A percentile compares a stretch with the other conserved stretches of the same genome.
phyloP scores from a whole-genome alignment of 1,139 yeast genomes.

The Kluyveromyces sp. region DNA sequence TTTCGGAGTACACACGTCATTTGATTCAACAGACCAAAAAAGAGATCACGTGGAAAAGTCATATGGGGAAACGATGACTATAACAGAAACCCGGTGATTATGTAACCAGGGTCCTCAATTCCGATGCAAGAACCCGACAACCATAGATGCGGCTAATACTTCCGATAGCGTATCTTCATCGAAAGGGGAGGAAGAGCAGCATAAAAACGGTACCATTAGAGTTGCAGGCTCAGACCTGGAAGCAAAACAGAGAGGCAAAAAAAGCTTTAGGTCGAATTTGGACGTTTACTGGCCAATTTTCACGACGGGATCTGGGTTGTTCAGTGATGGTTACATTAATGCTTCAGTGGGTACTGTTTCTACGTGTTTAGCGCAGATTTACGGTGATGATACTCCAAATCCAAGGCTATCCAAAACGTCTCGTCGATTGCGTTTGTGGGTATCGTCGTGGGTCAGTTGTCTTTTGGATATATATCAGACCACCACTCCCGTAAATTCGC shows the following conservation, averaged over 20 bases:
- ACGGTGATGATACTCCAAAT: slow-evolving; percentile 53
- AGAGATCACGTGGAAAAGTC: slow-evolving; percentile 25
- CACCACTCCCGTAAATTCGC: slow-evolving; percentile 70
- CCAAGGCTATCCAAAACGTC: slow-evolving; percentile 67
- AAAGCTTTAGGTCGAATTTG: slow-evolving; percentile 9
- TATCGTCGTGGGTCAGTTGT: slow-evolving; percentile 78
- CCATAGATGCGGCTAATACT: too few relatives aligned
- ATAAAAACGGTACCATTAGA: too few relatives aligned
- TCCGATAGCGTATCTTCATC: background rate
- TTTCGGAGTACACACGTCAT: slow-evolving; percentile 35
- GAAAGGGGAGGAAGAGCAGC: background rate
- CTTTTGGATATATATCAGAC: slow-evolving; percentile 76
- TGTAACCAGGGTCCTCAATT: too few relatives aligned
- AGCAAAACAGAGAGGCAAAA: background rate
- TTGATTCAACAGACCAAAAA: slow-evolving; percentile 32
- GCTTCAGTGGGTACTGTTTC: slow-evolving; percentile 73
- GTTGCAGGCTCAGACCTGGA: too few relatives aligned
- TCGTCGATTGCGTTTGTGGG: slow-evolving; percentile 89
- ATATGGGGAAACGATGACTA: slow-evolving; percentile 1
- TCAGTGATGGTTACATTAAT: slow-evolving; percentile 86
- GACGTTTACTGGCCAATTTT: slow-evolving; percentile 61
- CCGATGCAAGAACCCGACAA: too few relatives aligned
- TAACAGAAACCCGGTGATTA: too few relatives aligned
- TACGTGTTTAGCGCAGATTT: slow-evolving; percentile 56
- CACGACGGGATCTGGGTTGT: slow-evolving; percentile 85